Conservation (phyloP, 345 rosid species). For the Turritis glabra region DNA sequence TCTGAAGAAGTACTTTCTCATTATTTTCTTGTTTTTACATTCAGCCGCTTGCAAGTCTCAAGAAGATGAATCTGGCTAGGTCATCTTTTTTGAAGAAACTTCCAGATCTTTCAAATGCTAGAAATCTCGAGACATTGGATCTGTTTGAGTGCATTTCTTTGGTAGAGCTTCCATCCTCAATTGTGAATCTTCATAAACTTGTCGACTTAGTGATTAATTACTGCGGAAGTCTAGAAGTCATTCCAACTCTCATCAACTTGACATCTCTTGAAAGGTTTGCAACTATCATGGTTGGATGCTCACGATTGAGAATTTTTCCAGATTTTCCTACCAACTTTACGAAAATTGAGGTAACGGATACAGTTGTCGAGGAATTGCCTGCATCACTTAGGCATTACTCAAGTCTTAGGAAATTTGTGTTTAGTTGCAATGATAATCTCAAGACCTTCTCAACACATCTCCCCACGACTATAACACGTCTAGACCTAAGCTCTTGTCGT, state of each 20-base stretch:
- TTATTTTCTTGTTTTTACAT: neutral
- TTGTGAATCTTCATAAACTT: conserved; percentile 1
- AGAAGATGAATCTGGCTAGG: neutral
- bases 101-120: conserved; percentile 15
- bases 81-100: conserved; percentile 2
- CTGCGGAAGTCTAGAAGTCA: neutral
- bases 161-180: conserved; percentile 3
- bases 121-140: conserved; percentile 1
- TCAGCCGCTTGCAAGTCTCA: conserved; percentile 29
- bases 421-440: neutral
- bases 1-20: no score
- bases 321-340: neutral
- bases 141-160: conserved; percentile 9
- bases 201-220: accelerated
- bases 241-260: neutral
- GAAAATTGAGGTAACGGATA: no score
- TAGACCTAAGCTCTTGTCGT: neutral
- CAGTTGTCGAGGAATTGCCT: neutral
- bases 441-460: neutral
- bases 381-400: neutral
- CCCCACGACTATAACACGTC: neutral
- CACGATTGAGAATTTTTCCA: neutral
- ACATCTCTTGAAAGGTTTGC: neutral
- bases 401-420: no score
- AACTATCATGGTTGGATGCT: neutral